These are phyloP conservation scores for Globisporangium paddicum DNA, from an alignment of 352 stramenopile genomes.

Conservation along the genomic window DNA sequence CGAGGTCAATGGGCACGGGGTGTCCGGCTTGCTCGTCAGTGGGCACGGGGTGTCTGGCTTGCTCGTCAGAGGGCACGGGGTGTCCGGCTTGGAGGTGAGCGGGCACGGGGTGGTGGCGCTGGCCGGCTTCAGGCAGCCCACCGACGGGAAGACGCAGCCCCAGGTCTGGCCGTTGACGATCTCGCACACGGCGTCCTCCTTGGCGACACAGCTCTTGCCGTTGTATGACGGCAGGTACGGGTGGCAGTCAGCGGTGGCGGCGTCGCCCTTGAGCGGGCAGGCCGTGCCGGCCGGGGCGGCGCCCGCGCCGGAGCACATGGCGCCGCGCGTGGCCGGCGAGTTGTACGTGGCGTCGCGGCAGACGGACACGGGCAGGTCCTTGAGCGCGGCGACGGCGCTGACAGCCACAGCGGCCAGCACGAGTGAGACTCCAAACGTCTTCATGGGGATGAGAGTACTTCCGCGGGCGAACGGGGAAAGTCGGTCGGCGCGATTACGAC, in stretches of 20 bases:
- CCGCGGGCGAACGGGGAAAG: slow-evolving; percentile 10
- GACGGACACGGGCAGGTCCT: slow-evolving; percentile 19
- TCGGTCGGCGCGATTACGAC: slow-evolving; percentile 23
- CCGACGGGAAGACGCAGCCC: slow-evolving; percentile 24
- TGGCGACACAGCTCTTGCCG: slow-evolving; percentile 25
- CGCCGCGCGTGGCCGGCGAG: slow-evolving; percentile 18
- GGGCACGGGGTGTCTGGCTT: slow-evolving; percentile 15
- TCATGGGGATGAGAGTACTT: slow-evolving; percentile 19
- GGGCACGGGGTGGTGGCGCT: slow-evolving; percentile 16
- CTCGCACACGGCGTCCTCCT: slow-evolving; percentile 23
- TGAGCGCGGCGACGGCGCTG: slow-evolving; percentile 17
- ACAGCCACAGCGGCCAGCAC: slow-evolving; percentile 27
- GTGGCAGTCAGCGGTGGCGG: slow-evolving; percentile 29
- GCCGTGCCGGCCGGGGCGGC: slow-evolving; percentile 20
- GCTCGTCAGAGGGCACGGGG: slow-evolving; percentile 9
- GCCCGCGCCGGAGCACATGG: slow-evolving; percentile 36
- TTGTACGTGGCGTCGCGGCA: slow-evolving; percentile 43
- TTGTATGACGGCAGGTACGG: slow-evolving; percentile 28
- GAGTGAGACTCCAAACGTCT: slow-evolving; percentile 26
- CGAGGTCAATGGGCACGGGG: slow-evolving; percentile 5
- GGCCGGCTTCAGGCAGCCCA: slow-evolving; percentile 17
- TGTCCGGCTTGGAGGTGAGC: slow-evolving; percentile 11
- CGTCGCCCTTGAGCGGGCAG: slow-evolving; percentile 36
- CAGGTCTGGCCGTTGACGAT: slow-evolving; percentile 22
- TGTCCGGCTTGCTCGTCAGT: slow-evolving; percentile 12